Percentiles rank a stretch among this genome's conserved stretches.
These are phyloP conservation scores for Penicillium frequentans DNA, from an alignment of 2,329 filamentous ascomycete genomes.

Conservation along the genomic window DNA sequence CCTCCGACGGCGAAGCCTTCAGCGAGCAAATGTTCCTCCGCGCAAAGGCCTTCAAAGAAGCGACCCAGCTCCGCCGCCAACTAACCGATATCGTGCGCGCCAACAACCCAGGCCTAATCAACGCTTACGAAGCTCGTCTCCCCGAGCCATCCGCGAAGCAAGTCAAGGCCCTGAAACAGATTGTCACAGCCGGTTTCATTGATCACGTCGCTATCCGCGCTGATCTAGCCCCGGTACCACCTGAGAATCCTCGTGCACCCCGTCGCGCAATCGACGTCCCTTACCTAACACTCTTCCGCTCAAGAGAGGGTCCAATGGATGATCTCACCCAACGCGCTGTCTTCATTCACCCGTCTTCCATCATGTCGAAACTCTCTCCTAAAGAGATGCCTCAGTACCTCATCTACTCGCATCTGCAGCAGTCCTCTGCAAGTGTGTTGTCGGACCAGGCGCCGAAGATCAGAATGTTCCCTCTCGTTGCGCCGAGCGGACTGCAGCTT, in stretches of 20 bases:
- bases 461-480: constrained; percentile 83
- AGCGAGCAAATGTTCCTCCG: constrained; percentile 83
- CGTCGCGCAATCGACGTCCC: constrained; percentile 88
- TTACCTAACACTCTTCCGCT: constrained; percentile 83
- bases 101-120: constrained; percentile 60
- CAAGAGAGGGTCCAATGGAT: constrained; percentile 43
- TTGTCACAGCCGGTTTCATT: constrained; percentile 87
- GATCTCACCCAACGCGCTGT: constrained; percentile 65
- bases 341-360: constrained; percentile 83
- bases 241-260: constrained; percentile 67
- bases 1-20: constrained; percentile 66
- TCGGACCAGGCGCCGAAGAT: constrained; percentile 67
- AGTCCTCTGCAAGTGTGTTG: constrained; percentile 55
- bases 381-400: constrained; percentile 83
- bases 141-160: constrained; percentile 65
- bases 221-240: constrained; percentile 75
- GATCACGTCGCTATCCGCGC: constrained; percentile 92
- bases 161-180: constrained; percentile 80
- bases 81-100: constrained; percentile 76
- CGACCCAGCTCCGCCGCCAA: constrained; percentile 77
- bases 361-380: constrained; percentile 68
- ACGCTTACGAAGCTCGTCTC: constrained; percentile 50
- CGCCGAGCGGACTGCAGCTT: constrained; percentile 73
- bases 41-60: constrained; percentile 82
- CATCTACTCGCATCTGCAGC: constrained; percentile 83